Conservation (phyloP, 805 yeast species). For the Candida pseudoglaebosa region DNA sequence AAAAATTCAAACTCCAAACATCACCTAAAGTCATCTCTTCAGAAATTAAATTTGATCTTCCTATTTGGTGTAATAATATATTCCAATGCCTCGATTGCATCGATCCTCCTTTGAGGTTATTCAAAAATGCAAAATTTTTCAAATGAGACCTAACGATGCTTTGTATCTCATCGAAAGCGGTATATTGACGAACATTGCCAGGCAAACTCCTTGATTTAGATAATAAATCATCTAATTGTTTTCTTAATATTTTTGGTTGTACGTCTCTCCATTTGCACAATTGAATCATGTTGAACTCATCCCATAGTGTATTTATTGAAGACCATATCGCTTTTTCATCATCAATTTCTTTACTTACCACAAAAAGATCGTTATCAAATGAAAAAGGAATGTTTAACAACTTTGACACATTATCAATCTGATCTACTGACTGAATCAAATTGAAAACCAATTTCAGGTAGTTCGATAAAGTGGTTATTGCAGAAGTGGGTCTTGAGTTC, state of each 20-base stretch:
- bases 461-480: conserved; percentile 34
- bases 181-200: conserved; percentile 55
- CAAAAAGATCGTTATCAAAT: conserved; percentile 22
- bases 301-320: conserved; percentile 50
- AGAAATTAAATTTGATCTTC: conserved; percentile 14
- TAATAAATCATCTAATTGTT: conserved; percentile 48
- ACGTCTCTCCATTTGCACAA: conserved; percentile 46
- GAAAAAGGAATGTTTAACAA: conserved; percentile 30
- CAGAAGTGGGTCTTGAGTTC: conserved; percentile 37
- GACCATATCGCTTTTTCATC: conserved; percentile 65
- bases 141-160: conserved; percentile 37
- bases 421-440: conserved; percentile 13
- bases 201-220: conserved; percentile 50
- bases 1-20: conserved; percentile 56
- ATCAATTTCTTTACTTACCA: conserved; percentile 43
- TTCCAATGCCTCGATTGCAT: conserved; percentile 70
- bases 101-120: conserved; percentile 50
- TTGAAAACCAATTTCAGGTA: conserved; percentile 13
- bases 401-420: conserved; percentile 22
- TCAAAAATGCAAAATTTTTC: conserved; percentile 34
- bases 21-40: conserved; percentile 48
- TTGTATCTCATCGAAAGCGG: conserved; percentile 63
- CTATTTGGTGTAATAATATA: conserved; percentile 35
- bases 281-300: conserved; percentile 40
- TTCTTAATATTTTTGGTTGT: conserved; percentile 42